Base-by-base conservation (phyloP, 2,329 filamentous ascomycete species). In the Westerdykella ornata region DNA sequence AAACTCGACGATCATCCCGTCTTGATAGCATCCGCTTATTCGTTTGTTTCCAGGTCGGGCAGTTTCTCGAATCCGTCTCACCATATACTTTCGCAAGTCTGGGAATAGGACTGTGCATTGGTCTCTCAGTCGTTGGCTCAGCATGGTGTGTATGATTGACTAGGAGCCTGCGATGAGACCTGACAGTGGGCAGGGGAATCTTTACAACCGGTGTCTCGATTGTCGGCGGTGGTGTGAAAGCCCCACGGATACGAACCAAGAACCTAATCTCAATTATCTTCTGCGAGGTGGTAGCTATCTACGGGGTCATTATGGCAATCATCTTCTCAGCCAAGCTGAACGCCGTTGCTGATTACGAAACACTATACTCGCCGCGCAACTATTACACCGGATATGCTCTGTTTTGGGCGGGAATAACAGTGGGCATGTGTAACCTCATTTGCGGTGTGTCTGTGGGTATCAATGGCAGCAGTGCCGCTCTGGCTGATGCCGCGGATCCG, bases 191-290 rank as follows among this genome's bases (percentile, higher is more conserved):
- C 34, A 97, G 92, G 92, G 92, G 94, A 60, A 98, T 98, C 68
- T 92, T 98, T 72, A 92, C 97, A 56, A 98, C 92, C 26, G 94
- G 94, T 57, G 94, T 89, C 44, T 95, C 92, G 44, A 98, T 98
- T 66, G 79, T 98, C 53, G 94, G 94, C 62, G 92, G 87, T 57
- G 92, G 92, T 73, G 92, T 98, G 63, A 90, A 86, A 69, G 90
- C 92, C 35, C 94, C 94, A 29, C 85, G 92, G 59, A 98, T 98
- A 71, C 87, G 92, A 67, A 98, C 92, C 50, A 98, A 98, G 82
- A 98, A 98, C 76, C 72, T 98, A 63, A 97, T 98, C 67, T 97
- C 90, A 60, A 98, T 98, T 70, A 97, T 98, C 72, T 98, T 98
- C 73, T 98, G 92, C 75, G 92, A 98, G 73, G 92, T 98, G 63